A percentile compares a stretch with the other conserved stretches of the same genome.
These are phyloP conservation scores for Boletus subparvulus DNA, from an alignment of 768 basidiomycete species.

Conservation along the genomic window DNA sequence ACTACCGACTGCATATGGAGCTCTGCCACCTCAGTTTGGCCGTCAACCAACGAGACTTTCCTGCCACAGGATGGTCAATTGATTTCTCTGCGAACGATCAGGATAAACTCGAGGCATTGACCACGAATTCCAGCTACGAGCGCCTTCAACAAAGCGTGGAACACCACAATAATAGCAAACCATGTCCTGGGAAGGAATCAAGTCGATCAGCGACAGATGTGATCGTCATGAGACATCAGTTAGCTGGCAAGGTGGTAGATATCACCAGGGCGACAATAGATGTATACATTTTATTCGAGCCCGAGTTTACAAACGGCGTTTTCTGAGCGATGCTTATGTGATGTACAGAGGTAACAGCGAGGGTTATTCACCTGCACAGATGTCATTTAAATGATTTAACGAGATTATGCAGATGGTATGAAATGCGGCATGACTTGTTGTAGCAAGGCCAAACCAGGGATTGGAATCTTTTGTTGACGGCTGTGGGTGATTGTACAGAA, in stretches of 20 bases:
- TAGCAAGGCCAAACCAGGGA: conserved; percentile 30
- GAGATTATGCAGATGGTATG: conserved; percentile 12
- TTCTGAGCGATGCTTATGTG: neutral
- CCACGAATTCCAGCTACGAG: neutral
- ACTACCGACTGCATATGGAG: neutral
- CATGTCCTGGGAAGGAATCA: neutral
- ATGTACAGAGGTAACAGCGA: neutral
- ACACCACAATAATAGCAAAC: neutral
- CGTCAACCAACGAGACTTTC: neutral
- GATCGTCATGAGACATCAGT: neutral
- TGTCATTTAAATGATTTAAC: neutral
- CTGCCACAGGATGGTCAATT: neutral
- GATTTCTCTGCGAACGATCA: neutral
- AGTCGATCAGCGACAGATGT: neutral
- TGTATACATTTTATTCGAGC: neutral
- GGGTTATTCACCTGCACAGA: neutral
- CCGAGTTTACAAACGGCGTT: neutral
- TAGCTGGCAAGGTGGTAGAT: neutral
- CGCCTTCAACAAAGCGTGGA: too few relatives aligned
- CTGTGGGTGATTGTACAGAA: conserved; percentile 5
- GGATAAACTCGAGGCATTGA: neutral
- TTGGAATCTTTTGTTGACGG: conserved; percentile 27
- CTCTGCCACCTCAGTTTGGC: neutral
- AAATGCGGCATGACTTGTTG: conserved; percentile 23
- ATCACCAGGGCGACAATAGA: neutral